A percentile compares a stretch with the other conserved stretches of the same genome.
These are phyloP conservation scores for Vitis vinifera DNA, from an alignment of 164 flowering plant genomes.

Conservation along the genomic window ASM3070453v1 NC_081819.1:20675501-20676000, in stretches of 20 bases:
- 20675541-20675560: neutral
- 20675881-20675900: neutral
- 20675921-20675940: too few relatives aligned
- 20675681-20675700: slow-evolving; percentile 95
- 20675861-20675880: neutral
- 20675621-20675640: slow-evolving; percentile 93
- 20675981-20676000: neutral
- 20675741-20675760: slow-evolving; percentile 6
- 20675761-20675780: neutral
- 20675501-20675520: slow-evolving; percentile 43
- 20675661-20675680: slow-evolving; percentile 97
- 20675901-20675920: neutral
- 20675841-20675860: neutral
- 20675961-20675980: neutral
- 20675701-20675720: slow-evolving; percentile 63
- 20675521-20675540: slow-evolving; percentile 2
- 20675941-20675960: neutral
- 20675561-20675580: neutral
- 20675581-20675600: slow-evolving; percentile 61
- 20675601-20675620: slow-evolving; percentile 70
- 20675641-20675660: slow-evolving; percentile 95
- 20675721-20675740: slow-evolving; percentile 15
- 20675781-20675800: neutral
- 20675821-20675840: neutral
- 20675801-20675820: neutral